phyloP scores from a whole-genome alignment of 2,329 filamentous ascomycete species.

The Cytospora paraplurivora region DNA sequence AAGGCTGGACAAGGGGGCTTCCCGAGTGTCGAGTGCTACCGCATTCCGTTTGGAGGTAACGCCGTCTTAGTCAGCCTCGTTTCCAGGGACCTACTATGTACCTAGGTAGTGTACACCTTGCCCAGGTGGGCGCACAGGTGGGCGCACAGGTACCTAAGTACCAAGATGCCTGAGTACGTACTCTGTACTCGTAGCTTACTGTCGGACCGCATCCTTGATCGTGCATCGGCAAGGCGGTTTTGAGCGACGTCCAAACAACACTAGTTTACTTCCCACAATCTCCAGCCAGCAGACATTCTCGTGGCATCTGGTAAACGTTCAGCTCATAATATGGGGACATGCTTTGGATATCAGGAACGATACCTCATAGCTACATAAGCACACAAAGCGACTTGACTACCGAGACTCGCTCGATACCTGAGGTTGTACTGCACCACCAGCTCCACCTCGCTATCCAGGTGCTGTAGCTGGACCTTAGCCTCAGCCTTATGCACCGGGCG shows the following conservation, averaged over 20 bases:
- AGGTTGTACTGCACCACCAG: neutral
- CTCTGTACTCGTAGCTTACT: neutral
- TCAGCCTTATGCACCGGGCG: constrained; percentile 4
- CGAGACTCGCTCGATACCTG: neutral
- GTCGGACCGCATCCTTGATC: neutral
- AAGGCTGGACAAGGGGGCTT: constrained; percentile 13
- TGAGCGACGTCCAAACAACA: neutral
- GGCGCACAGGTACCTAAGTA: neutral
- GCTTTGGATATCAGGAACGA: neutral
- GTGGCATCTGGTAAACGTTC: neutral
- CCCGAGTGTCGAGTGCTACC: neutral
- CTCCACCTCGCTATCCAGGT: neutral
- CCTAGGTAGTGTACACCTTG: no score
- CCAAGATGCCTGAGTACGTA: neutral
- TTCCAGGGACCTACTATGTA: no score
- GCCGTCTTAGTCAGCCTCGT: neutral
- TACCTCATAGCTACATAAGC: neutral
- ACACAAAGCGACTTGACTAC: neutral
- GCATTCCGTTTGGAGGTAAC: neutral
- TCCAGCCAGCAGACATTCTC: neutral
- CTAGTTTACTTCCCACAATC: neutral
- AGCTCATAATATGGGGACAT: neutral
- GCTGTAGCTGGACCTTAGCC: neutral
- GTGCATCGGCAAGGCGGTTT: neutral
- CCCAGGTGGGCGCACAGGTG: no score